Percentiles rank a stretch among this genome's conserved stretches.
Evolutionary conservation across 179 eudicot species (phyloP).

Genomic region (Spinacia oleracea): DNA sequence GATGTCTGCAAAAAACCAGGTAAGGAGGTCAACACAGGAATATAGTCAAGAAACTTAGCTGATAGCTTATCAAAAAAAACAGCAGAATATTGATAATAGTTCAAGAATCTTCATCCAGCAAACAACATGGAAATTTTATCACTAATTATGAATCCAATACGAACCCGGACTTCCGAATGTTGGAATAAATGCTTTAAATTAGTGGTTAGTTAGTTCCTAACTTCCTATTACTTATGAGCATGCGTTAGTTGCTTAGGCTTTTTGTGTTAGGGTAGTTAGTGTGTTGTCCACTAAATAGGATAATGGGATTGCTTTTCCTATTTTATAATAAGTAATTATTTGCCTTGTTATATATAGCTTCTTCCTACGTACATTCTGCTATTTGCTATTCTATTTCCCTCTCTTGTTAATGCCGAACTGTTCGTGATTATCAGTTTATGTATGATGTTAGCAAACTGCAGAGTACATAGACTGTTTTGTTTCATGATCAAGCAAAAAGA

Average conservation of each 20-base stretch:
- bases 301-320: no score
- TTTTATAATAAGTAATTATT: no score
- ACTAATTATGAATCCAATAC: not conserved
- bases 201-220: no score
- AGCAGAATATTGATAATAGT: not conserved
- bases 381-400: no score
- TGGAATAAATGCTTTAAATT: no score
- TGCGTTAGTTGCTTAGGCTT: no score
- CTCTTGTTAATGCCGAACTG: no score
- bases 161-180: not conserved
- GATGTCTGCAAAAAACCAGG: constrained; percentile 60
- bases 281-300: no score
- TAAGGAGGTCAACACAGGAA: constrained; percentile 6
- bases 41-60: not conserved
- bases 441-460: not conserved
- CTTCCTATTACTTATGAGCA: no score
- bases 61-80: not conserved
- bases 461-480: not conserved
- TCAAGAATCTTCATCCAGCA: not conserved
- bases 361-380: no score
- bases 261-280: no score
- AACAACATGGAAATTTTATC: not conserved
- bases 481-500: not conserved
- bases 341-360: no score
- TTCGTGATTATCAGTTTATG: not conserved